Conservation (phyloP, 441 rosid genomes). For the Eutrema salsugineum region DNA sequence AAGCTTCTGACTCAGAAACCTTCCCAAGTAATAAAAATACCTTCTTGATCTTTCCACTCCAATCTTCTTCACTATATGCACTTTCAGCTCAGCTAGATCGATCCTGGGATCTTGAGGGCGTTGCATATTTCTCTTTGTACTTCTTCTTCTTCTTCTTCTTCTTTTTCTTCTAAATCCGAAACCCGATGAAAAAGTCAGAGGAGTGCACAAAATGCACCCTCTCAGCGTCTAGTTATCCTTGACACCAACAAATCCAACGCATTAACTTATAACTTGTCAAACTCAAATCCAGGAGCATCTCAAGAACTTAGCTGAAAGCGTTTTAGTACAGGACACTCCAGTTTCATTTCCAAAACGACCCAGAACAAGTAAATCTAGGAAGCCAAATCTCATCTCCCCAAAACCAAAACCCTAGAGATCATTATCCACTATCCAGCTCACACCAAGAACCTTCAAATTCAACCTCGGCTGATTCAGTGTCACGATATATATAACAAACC, state of each 20-base stretch:
- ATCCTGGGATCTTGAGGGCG: slow-evolving; percentile 73
- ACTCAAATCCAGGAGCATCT: slow-evolving; percentile 33
- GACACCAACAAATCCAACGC: slow-evolving; percentile 33
- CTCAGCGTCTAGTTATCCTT: slow-evolving; percentile 25
- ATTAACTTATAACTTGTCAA: slow-evolving; percentile 37
- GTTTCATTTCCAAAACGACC: neutral
- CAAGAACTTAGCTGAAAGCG: slow-evolving; percentile 14
- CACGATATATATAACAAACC: slow-evolving; percentile 37
- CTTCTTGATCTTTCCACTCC: slow-evolving; percentile 75
- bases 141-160: neutral
- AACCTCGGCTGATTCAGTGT: slow-evolving; percentile 30
- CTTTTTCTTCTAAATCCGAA: neutral
- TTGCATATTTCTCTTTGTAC: slow-evolving; percentile 46
- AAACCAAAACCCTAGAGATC: slow-evolving; percentile 65
- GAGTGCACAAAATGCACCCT: slow-evolving; percentile 16
- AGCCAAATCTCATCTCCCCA: slow-evolving; percentile 55
- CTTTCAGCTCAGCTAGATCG: slow-evolving; percentile 73
- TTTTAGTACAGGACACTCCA: neutral
- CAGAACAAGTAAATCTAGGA: slow-evolving; percentile 35
- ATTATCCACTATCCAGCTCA: slow-evolving; percentile 32
- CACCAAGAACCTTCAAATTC: slow-evolving; percentile 33
- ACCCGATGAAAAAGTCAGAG: slow-evolving; percentile 5
- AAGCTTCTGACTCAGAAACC: slow-evolving; percentile 74
- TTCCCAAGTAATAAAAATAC: slow-evolving; percentile 67
- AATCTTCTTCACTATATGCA: slow-evolving; percentile 69